Conservation (phyloP, 345 rosid species). For the Gossypium turneri region DNA sequence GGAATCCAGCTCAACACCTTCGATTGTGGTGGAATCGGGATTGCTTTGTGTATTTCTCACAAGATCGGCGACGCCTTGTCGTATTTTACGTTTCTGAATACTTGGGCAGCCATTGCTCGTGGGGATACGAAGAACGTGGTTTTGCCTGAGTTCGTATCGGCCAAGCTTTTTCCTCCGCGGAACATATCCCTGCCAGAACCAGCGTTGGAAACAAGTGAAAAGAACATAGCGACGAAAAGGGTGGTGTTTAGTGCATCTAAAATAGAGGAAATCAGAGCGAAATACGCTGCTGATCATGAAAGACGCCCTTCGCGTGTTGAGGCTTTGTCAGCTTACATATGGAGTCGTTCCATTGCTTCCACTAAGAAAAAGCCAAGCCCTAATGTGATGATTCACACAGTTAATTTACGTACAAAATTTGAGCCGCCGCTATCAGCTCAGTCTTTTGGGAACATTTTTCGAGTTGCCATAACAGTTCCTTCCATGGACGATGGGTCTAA, state of each 20-base stretch:
- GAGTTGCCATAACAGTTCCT: not conserved
- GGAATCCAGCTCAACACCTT: slow-evolving; percentile 7
- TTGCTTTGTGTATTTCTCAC: slow-evolving; percentile 11
- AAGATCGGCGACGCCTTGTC: not conserved
- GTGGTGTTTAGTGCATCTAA: not conserved
- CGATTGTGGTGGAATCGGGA: not conserved
- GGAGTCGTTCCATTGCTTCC: not conserved
- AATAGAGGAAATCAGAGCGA: not conserved
- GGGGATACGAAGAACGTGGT: not conserved
- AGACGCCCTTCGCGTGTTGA: slow-evolving; percentile 12
- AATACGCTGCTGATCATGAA: not conserved
- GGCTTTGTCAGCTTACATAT: slow-evolving; percentile 3
- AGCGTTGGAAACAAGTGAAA: not conserved
- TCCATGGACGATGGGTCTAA: not conserved
- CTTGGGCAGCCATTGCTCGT: slow-evolving; percentile 4
- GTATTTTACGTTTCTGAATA: not conserved
- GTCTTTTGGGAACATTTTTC: slow-evolving; percentile 2
- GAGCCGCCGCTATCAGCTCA: not conserved
- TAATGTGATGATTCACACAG: slow-evolving; percentile 15
- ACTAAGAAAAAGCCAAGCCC: not conserved
- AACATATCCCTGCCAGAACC: not conserved
- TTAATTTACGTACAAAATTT: slow-evolving; percentile 28
- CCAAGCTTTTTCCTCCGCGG: not conserved
- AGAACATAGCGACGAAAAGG: not conserved
- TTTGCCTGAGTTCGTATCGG: not conserved